Evolutionary conservation across 768 basidiomycete species (phyloP).

Genomic region (Tremella yokohamensis): DNA sequence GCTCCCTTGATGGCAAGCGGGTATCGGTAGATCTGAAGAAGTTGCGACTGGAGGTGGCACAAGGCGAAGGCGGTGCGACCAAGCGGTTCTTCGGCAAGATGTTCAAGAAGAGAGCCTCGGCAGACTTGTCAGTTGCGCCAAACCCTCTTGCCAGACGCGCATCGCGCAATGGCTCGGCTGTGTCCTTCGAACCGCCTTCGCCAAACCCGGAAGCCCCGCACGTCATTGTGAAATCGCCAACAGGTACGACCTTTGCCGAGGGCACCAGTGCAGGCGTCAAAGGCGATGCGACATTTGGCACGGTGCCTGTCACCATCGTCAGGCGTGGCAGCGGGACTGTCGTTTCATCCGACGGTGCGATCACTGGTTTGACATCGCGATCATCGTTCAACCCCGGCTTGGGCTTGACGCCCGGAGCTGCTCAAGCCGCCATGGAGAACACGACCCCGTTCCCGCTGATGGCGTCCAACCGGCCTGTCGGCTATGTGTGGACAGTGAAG

Average conservation of each 20-base stretch:
- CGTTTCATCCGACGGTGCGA: conserved; percentile 8
- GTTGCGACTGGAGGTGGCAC: conserved; percentile 18
- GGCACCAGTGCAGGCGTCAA: neutral
- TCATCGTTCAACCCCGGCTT: neutral
- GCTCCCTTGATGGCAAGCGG: conserved; percentile 30
- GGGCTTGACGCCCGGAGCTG: neutral
- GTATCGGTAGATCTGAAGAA: conserved; percentile 26
- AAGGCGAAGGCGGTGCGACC: conserved; percentile 28
- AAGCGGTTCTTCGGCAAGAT: conserved; percentile 48
- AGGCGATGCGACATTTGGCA: conserved; percentile 39
- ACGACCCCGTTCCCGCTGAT: conserved; percentile 14
- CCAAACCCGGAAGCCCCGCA: neutral
- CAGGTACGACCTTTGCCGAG: too few species aligned
- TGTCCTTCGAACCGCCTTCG: conserved; percentile 9
- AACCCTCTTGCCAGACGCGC: neutral
- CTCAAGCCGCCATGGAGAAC: neutral
- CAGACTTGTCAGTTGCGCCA: conserved; percentile 4
- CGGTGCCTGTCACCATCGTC: conserved; percentile 32
- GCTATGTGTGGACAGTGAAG: conserved; percentile 46
- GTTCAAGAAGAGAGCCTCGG: conserved; percentile 40
- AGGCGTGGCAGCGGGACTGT: conserved; percentile 20
- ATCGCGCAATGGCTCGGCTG: conserved; percentile 15
- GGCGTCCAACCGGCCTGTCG: conserved; percentile 38
- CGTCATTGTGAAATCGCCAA: conserved; percentile 3
- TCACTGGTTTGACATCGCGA: conserved; percentile 3